These are phyloP conservation scores for Leccinum rimulosum DNA, from an alignment of 768 basidiomycete species.

Conservation along the genomic window DNA sequence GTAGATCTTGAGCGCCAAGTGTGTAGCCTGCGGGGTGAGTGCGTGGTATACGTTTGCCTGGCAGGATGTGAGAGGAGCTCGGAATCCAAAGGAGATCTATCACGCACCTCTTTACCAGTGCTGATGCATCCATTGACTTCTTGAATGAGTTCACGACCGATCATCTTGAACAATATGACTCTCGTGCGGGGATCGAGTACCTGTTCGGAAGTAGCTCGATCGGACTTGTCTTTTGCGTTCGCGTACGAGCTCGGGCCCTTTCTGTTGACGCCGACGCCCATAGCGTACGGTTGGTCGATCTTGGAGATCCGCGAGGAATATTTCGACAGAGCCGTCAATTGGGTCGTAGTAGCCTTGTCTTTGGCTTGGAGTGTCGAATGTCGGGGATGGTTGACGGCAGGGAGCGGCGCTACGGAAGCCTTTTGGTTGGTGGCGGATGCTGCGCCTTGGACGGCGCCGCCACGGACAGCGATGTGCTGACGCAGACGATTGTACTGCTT, in stretches of 20 bases:
- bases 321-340: constrained; percentile 71
- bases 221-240: constrained; percentile 92
- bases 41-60: constrained; percentile 99
- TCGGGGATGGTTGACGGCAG: constrained; percentile 69
- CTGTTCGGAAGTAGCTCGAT: constrained; percentile 95
- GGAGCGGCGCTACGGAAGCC: constrained; percentile 57
- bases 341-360: constrained; percentile 64
- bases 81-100: neutral
- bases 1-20: constrained; percentile 95
- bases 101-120: constrained; percentile 91
- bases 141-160: constrained; percentile 81
- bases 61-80: constrained; percentile 6
- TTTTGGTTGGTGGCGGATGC: constrained; percentile 50
- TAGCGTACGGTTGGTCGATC: constrained; percentile 69
- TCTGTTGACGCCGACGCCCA: constrained; percentile 77
- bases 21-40: constrained; percentile 46
- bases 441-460: constrained; percentile 62
- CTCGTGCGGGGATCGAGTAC: constrained; percentile 96
- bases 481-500: constrained; percentile 96
- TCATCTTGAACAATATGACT: constrained; percentile 94
- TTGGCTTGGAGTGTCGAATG: constrained; percentile 37
- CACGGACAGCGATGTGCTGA: constrained; percentile 85
- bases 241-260: constrained; percentile 89
- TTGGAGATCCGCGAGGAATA: constrained; percentile 72
- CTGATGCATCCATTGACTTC: constrained; percentile 96